Evolutionary conservation across 2,329 filamentous ascomycete genomes (phyloP), one percentile per base, ranked within the genome.

Genomic region (Leptographium wingfieldii): DNA sequence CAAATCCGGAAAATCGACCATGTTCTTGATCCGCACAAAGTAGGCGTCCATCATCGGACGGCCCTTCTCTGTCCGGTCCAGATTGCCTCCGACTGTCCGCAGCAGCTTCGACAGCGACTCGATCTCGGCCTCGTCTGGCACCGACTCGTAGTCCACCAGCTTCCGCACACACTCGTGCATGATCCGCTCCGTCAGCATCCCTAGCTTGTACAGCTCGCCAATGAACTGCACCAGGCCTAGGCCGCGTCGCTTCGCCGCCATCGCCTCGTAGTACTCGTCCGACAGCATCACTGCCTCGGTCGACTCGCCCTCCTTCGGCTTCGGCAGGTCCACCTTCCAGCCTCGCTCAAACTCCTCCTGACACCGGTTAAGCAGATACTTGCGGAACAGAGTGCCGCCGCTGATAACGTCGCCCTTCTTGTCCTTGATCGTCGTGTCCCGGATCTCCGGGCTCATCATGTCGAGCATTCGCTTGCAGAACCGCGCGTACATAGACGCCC

Each of bases 101-200:
- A 99, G 82, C 64, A 99, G 81, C 76, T 95, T 96, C 68, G 87
- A 91, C 73, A 99, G 84, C 66, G 90, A 95, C 80, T 99, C 94
- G 62, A 99, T 87, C 73, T 96, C 92, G 59, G 92, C 89, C 76
- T 99, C 94, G 67, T 99, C 94, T 53, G 94, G 94, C 63, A 90
- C 78, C 63, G 90, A 91, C 69, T 92, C 87, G 74, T 95, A 97
- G 75, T 99, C 92, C 66, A 99, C 89, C 64, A 99, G 83, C 75
- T 95, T 96, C 77, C 91, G 87, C 33, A 99, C 91, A 81, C 94
- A 99, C 75, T 96, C 90, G 78, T 99, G 92, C 94, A 99, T 99
- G 76, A 99, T 99, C 72, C 92, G 89, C 73, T 96, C 90, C 63
- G 94, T 99, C 73, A 99, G 82, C 94, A 99, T 99, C 72, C 88